Conservation (phyloP, 2,329 filamentous ascomycete species). For the Phialophora verrucosa region DNA sequence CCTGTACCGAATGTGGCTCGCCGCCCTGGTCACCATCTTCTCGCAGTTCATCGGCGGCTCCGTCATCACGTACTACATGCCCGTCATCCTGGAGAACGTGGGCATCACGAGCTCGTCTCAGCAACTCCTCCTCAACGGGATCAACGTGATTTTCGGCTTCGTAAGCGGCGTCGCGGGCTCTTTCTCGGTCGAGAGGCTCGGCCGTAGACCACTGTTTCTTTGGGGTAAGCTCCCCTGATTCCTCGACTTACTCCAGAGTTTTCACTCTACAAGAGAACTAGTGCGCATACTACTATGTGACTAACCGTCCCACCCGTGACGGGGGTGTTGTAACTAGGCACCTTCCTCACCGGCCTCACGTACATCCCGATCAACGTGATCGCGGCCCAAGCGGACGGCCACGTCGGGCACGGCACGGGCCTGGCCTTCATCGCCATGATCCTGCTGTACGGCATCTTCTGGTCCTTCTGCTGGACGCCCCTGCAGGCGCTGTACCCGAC, state of each 20-base stretch:
- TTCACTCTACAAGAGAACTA: neutral
- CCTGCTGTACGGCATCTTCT: conserved; percentile 60
- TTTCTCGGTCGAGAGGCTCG: conserved; percentile 47
- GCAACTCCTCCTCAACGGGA: conserved; percentile 32
- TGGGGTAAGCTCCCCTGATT: conserved; percentile 35
- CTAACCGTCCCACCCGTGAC: neutral
- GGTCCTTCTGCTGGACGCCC: conserved; percentile 54
- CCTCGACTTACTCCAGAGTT: neutral
- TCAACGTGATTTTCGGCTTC: conserved; percentile 51
- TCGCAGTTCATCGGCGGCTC: conserved; percentile 46
- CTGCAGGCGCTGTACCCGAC: conserved; percentile 55
- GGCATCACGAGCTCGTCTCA: conserved; percentile 14
- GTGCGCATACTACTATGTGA: neutral
- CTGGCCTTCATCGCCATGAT: conserved; percentile 51
- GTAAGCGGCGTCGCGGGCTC: conserved; percentile 46
- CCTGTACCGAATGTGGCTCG: conserved; percentile 45
- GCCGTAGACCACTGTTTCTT: conserved; percentile 46
- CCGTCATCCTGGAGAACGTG: conserved; percentile 12
- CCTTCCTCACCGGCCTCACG: conserved; percentile 46
- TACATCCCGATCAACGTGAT: conserved; percentile 44
- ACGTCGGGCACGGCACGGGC: conserved; percentile 5
- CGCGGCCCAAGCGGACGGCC: conserved; percentile 40
- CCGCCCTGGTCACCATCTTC: conserved; percentile 50
- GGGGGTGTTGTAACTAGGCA: conserved; percentile 15
- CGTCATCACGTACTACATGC: conserved; percentile 14